Evolutionary conservation across 352 stramenopile species (phyloP), one percentile per base, ranked within the genome.

Genomic region (Phytophthora pini): DNA sequence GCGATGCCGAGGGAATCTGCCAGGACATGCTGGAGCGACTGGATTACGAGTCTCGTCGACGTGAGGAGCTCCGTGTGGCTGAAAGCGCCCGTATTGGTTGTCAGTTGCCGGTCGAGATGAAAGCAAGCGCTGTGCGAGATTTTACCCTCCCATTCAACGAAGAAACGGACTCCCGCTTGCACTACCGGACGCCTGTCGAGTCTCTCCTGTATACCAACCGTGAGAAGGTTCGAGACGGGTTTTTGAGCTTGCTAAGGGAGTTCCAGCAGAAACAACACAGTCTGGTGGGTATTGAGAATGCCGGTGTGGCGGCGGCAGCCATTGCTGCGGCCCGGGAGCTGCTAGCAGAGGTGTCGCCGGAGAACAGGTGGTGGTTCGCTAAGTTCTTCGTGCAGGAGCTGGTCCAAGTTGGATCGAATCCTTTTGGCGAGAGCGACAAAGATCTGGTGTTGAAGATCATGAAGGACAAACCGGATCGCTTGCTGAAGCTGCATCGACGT

Each of bases 361-460:
- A 81, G 36, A 93, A 93, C 54, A 67, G 69, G 39, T 90, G 81
- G 82, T 93, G 84, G 84, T 91, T 93, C 58, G 82, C 82, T 12
- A 80, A 80, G 38, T 90, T 93, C 34, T 91, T 91, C 58, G 82
- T 91, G 2, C 65, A 83, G 38, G 84, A 91, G 56, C 70, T 93
- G 15, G 56, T 88, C 1, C 82, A 93, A 55, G 66, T 93, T 5
- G 84, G 81, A 0, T 79, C 82, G 5, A 90, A 90, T 56, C 84
- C 80, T 3, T 77, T 93, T 6, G 84, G 80, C 34, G 82, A 93
- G 61, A 86, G 74, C 38, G 84, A 93, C 57, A 79, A 85, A 44
- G 84, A 93, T n/a, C 62, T 93, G 3, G 80, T 91, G 27, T 41
- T 75, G 3, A 85, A 87, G 61, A 90, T 92, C 45, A 86, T 89